A percentile compares a stretch with the other conserved stretches of the same genome.
Evolutionary conservation across 2,329 filamentous ascomycete genomes (phyloP).

Genomic region (Exophiala oligosperma): DNA sequence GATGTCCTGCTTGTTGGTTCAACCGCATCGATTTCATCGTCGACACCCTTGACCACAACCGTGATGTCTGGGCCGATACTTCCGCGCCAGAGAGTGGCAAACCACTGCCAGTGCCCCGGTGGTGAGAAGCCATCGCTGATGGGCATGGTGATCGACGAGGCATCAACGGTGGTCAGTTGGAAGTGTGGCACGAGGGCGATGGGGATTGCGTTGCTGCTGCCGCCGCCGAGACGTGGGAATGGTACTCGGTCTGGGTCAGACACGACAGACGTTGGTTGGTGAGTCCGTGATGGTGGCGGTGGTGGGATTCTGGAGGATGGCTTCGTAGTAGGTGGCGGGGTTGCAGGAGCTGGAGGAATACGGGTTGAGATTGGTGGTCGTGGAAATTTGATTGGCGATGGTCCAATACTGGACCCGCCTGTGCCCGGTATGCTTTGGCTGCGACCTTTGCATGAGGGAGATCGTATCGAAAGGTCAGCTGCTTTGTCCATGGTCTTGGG

Average conservation of each 20-base stretch:
- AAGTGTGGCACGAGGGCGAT: conserved; percentile 78
- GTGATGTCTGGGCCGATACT: conserved; percentile 73
- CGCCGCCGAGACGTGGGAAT: background rate
- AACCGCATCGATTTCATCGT: conserved; percentile 34
- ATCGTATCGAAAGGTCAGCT: conserved; percentile 18
- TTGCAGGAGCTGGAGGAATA: conserved; percentile 18
- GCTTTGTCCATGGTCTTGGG: conserved; percentile 24
- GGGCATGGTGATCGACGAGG: conserved; percentile 70
- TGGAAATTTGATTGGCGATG: conserved; percentile 9
- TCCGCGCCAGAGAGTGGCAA: conserved; percentile 89
- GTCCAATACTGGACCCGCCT: conserved; percentile 1
- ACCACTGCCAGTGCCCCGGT: conserved; percentile 97
- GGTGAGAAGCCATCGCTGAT: conserved; percentile 76
- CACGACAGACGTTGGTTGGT: background rate
- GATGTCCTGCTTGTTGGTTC: conserved; percentile 38
- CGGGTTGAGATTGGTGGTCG: conserved; percentile 18
- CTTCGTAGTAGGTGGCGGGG: conserved; percentile 7
- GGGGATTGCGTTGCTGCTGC: conserved; percentile 48
- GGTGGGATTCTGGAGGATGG: conserved; percentile 2
- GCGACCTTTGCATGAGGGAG: conserved; percentile 6
- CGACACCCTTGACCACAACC: conserved; percentile 44
- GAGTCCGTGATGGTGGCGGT: conserved; percentile 7
- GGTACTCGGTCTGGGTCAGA: background rate
- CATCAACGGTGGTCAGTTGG: conserved; percentile 75
- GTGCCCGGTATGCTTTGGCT: conserved; percentile 16